A percentile compares a stretch with the other conserved stretches of the same genome.
Conservation (phyloP, 2,329 filamentous ascomycete species). For the Talaromyces sp. region DNA sequence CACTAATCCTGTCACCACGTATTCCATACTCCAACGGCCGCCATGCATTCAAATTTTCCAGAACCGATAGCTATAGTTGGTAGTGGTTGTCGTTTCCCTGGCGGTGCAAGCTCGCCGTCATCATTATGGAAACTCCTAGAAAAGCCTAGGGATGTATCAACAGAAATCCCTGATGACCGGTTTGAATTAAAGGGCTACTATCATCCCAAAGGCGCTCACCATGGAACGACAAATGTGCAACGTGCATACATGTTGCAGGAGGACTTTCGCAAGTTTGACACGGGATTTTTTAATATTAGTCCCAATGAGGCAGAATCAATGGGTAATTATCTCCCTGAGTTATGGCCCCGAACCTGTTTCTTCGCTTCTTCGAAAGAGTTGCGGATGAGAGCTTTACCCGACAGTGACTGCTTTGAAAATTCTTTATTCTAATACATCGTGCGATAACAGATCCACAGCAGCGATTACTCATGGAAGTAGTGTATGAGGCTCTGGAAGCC, state of each 20-base stretch:
- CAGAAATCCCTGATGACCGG: not conserved
- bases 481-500: not conserved
- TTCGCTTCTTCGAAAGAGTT: not conserved
- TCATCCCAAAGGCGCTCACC: not conserved
- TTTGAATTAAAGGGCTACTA: not conserved
- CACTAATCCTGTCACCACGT: not conserved
- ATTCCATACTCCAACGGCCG: not conserved
- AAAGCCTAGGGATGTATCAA: not conserved
- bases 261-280: not conserved
- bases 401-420: not conserved
- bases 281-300: not conserved
- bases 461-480: not conserved
- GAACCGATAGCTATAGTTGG: not conserved
- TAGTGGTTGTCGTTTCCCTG: not conserved
- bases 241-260: not conserved
- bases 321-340: not conserved
- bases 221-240: not conserved
- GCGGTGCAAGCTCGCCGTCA: not conserved
- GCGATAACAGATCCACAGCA: not conserved
- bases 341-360: not conserved
- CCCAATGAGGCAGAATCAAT: not conserved
- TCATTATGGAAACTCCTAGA: not conserved
- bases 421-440: not conserved
- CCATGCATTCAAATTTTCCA: not conserved
- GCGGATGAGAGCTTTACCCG: too few species aligned